Percentiles rank a stretch among this genome's conserved stretches.
Evolutionary conservation across 768 basidiomycete species (phyloP).

Genomic region (Auriscalpium vulgare): DNA sequence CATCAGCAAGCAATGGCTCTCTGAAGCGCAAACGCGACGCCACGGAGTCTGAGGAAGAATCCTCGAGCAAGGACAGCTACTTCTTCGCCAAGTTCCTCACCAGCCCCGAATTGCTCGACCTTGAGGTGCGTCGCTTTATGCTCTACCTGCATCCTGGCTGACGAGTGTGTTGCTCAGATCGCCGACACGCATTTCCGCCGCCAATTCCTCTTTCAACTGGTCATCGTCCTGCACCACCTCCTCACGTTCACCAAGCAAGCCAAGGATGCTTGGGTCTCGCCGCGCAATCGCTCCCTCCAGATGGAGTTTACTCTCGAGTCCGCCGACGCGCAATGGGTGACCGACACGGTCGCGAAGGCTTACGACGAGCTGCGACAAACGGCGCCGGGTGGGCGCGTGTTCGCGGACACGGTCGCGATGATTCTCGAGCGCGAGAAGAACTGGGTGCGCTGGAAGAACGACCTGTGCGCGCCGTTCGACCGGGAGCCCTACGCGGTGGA

Average conservation of each 20-base stretch:
- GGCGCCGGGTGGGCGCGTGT: constrained; percentile 66
- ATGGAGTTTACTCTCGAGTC: constrained; percentile 75
- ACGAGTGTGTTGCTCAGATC: constrained; percentile 50
- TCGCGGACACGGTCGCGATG: constrained; percentile 62
- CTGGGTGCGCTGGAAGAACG: constrained; percentile 89
- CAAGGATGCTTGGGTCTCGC: constrained; percentile 51
- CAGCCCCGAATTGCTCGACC: constrained; percentile 75
- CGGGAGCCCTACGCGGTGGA: constrained; percentile 54
- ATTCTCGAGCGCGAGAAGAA: constrained; percentile 81
- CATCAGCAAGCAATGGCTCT: constrained; percentile 18
- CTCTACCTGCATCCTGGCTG: too few species aligned
- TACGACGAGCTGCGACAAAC: constrained; percentile 59
- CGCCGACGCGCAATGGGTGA: constrained; percentile 66
- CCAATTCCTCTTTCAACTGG: constrained; percentile 80
- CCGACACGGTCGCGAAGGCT: constrained; percentile 54
- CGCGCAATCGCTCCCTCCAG: constrained; percentile 71
- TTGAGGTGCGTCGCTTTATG: constrained; percentile 53
- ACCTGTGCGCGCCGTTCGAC: constrained; percentile 72
- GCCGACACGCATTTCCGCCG: constrained; percentile 90
- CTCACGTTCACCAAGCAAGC: constrained; percentile 63
- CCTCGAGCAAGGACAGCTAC: constrained; percentile 51
- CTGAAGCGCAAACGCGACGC: constrained; percentile 64
- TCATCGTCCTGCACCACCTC: constrained; percentile 72
- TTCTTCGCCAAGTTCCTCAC: constrained; percentile 95
- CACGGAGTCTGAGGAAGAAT: constrained; percentile 40